Conservation (phyloP, 345 rosid species). For the Lepidium didymum region DNA sequence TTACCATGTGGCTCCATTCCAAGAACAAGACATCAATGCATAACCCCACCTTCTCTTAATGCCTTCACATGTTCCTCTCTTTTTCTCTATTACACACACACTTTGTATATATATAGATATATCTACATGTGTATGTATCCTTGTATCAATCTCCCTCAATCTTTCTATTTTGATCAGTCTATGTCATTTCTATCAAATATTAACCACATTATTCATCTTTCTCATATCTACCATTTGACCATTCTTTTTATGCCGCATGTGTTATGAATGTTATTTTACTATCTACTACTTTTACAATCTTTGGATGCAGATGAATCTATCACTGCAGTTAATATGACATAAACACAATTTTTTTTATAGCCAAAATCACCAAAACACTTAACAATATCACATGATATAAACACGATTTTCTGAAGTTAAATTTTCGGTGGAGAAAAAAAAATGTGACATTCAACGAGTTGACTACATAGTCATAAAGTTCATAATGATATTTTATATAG, state of each 20-base stretch:
- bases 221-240: neutral
- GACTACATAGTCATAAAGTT: neutral
- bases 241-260: neutral
- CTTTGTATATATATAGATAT: neutral
- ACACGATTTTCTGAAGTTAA: too few relatives aligned
- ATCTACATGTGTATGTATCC: slow-evolving; percentile 13
- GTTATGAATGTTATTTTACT: neutral
- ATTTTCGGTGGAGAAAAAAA: too few relatives aligned
- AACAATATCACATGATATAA: too few relatives aligned
- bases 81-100: neutral
- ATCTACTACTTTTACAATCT: neutral
- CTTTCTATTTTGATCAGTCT: slow-evolving; percentile 4
- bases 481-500: neutral
- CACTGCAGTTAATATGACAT: neutral
- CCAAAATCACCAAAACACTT: too few relatives aligned
- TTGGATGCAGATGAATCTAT: neutral
- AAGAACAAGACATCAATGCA: slow-evolving; percentile 32
- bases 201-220: neutral
- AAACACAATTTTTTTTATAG: too few relatives aligned
- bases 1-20: slow-evolving; percentile 33
- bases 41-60: slow-evolving; percentile 35
- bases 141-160: neutral
- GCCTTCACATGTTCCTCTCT: slow-evolving; percentile 28
- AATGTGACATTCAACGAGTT: too few relatives aligned
- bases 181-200: slow-evolving; percentile 11